Base-by-base conservation (phyloP, 768 basidiomycete genomes). In the Phaeotremella fagi region DNA sequence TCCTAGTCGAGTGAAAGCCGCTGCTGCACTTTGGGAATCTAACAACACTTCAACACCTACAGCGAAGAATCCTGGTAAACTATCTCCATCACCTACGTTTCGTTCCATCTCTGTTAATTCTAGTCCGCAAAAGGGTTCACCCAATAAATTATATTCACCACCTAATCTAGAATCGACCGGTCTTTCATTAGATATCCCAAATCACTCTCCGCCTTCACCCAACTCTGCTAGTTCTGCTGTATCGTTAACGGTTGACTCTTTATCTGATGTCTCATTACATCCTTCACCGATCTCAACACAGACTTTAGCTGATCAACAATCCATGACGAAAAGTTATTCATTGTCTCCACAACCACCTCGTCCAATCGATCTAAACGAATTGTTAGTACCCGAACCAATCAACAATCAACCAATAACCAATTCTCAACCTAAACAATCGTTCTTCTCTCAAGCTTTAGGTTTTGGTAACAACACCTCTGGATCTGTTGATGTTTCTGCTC, bases 21-120 rank as follows among this genome's bases (percentile, higher is more conserved):
- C 62, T 9, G 66, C 66, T n/a, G 66, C 66, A 2, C 57, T 57
- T 55, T 64, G 57, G 38, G 64, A 61, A 41, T n/a, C n/a, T n/a
- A 44, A 47, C 28, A 42, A 25, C 15, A 25, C 56, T n/a, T 50
- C 18, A 53, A 37, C 26, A 48, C 26, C 25, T 41, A 33, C 7
- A 33, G 31, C 31, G 31, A 16, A 48, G 20, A 42, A 37, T 26
- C 47, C 53, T 12, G 11, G 26, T 3, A 47, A 26, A 15, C 3
- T 23, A 37, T 51, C 50, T 3, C 36, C 50, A 5, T 25, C 23
- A 24, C 26, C 16, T 1, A 52, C 47, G 2, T 54, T 53, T 46
- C 42, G 52, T 37, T 54, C 52, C 2, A 52, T 54, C 3, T 25
- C 59, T 33, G 51, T 54, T 16, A 20, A 38, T 7, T 24, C 47